These are phyloP conservation scores for Bonnemaisonia californica DNA, from an alignment of 31 red algal species.

Conservation along the genomic window DNA sequence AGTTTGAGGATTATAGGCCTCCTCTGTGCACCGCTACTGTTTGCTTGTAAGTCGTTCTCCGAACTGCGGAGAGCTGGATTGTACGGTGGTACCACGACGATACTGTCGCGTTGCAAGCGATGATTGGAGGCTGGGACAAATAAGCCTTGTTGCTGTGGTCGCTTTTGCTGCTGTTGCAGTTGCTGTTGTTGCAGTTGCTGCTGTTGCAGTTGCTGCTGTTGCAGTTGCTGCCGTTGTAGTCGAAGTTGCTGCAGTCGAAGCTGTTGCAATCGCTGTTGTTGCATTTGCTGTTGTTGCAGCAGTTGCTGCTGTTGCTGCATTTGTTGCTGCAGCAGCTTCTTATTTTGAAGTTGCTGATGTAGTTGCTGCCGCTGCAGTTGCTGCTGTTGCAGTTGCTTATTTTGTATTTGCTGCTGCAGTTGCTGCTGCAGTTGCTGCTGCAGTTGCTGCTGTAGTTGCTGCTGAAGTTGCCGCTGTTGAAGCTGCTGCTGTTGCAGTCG, in stretches of 20 bases:
- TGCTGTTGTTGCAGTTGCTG: conserved; percentile 35
- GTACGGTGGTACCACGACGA: not conserved
- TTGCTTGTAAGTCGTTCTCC: no score
- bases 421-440: no score
- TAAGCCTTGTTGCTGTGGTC: no score
- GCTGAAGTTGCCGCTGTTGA: not conserved
- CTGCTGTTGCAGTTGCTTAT: not conserved
- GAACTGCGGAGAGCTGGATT: no score
- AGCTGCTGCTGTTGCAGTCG: conserved; percentile 1
- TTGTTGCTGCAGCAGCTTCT: not conserved
- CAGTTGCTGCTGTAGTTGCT: not conserved
- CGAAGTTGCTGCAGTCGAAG: not conserved
- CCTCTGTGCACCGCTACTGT: not conserved
- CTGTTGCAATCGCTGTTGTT: not conserved
- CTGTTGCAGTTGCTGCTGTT: not conserved
- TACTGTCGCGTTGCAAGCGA: not conserved
- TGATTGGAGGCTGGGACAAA: not conserved
- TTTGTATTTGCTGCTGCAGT: not conserved
- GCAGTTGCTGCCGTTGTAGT: not conserved
- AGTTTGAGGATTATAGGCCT: not conserved
- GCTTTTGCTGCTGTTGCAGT: not conserved
- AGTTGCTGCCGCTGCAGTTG: not conserved
- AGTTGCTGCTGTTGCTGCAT: not conserved
- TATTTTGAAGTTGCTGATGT: conserved; percentile 3
- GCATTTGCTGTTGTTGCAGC: not conserved